Conservation (phyloP, 441 rosid species). For the Eutrema salsugineum region DNA sequence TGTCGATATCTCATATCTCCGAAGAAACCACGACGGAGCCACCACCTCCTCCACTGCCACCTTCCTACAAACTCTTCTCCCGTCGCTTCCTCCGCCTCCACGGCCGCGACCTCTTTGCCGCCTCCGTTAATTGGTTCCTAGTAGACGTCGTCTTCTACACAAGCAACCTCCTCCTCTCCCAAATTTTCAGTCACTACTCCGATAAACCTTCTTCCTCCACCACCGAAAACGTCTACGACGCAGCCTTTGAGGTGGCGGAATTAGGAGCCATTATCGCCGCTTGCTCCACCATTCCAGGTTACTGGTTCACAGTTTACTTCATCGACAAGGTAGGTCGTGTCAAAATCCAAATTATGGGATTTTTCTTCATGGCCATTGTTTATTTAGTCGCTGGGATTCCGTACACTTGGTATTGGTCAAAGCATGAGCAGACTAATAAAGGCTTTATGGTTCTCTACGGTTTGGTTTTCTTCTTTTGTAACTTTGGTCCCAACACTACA, state of each 20-base stretch:
- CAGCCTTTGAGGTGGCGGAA: slow-evolving; percentile 34
- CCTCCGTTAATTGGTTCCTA: slow-evolving; percentile 52
- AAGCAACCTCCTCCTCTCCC: slow-evolving; percentile 50
- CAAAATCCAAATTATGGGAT: slow-evolving; percentile 54
- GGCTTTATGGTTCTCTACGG: slow-evolving; percentile 47
- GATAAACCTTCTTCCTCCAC: background rate
- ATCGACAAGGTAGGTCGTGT: slow-evolving; percentile 61
- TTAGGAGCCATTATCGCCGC: slow-evolving; percentile 47
- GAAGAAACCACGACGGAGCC: background rate
- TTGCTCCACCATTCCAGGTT: slow-evolving; percentile 58
- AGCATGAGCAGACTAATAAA: background rate
- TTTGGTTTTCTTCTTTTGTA: slow-evolving; percentile 54
- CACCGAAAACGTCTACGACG: slow-evolving; percentile 27
- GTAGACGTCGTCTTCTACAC: slow-evolving; percentile 56
- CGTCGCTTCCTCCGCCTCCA: slow-evolving; percentile 46
- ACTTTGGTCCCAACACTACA: slow-evolving; percentile 71
- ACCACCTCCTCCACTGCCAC: slow-evolving; percentile 6
- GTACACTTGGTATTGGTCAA: slow-evolving; percentile 31
- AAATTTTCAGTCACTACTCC: slow-evolving; percentile 31
- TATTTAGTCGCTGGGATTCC: slow-evolving; percentile 49
- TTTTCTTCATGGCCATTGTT: slow-evolving; percentile 49
- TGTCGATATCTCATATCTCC: slow-evolving; percentile 39
- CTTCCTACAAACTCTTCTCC: slow-evolving; percentile 43
- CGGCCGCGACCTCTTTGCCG: slow-evolving; percentile 58
- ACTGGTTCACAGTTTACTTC: slow-evolving; percentile 49